These are phyloP conservation scores for Penicillium cinerascens DNA, from an alignment of 495 filamentous ascomycete genomes.

Conservation along the genomic window DNA sequence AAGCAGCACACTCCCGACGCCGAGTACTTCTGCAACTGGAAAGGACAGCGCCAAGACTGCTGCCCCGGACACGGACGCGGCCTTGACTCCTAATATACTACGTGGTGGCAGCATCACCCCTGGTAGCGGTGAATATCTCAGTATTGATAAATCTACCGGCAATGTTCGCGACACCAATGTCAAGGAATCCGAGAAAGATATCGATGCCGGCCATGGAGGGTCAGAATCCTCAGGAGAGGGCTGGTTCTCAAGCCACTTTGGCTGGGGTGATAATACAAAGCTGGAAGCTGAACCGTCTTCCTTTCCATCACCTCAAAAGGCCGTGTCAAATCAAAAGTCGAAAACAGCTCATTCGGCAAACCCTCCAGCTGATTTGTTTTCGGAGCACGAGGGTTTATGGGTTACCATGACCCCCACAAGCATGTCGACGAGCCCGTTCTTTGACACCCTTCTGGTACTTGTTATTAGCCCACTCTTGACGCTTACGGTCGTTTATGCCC, in stretches of 20 bases:
- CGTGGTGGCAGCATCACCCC: conserved; percentile 72
- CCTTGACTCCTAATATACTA: conserved; percentile 39
- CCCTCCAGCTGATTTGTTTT: conserved; percentile 17
- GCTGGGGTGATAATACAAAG: conserved; percentile 24
- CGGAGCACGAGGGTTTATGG: conserved; percentile 82
- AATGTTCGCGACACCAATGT: conserved; percentile 14
- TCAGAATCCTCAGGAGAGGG: conserved; percentile 14
- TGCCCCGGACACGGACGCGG: conserved; percentile 24
- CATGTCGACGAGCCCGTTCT: conserved; percentile 89
- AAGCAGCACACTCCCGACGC: conserved; percentile 24
- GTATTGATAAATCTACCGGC: conserved; percentile 29
- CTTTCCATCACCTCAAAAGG: conserved; percentile 1
- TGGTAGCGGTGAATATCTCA: conserved; percentile 70
- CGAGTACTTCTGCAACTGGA: conserved; percentile 21
- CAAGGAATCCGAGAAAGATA: conserved; percentile 9
- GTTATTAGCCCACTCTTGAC: conserved; percentile 92
- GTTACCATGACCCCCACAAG: conserved; percentile 89
- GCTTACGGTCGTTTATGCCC: conserved; percentile 85
- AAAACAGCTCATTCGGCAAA: conserved; percentile 8
- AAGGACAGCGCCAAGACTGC: conserved; percentile 25
- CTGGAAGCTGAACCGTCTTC: conserved; percentile 11
- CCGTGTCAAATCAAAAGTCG: conserved; percentile 9
- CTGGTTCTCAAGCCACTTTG: conserved; percentile 41
- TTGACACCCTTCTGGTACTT: conserved; percentile 90
- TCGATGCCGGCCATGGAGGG: not conserved